Base-by-base conservation (phyloP, 352 stramenopile species). In the Saprolegnia parasitica region DNA sequence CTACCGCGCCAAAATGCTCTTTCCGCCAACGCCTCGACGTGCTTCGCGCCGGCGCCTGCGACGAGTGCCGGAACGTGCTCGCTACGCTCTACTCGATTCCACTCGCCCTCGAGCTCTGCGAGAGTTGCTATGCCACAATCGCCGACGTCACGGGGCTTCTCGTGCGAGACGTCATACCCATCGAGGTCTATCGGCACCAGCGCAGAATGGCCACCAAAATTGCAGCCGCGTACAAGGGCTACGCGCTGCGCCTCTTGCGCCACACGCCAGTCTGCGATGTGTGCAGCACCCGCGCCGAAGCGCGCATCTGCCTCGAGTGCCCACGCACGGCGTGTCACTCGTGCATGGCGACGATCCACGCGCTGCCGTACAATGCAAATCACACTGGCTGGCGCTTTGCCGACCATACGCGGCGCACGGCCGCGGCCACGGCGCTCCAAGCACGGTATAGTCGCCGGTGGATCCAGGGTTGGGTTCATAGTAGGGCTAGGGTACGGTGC, bases 261-360 rank as follows among this genome's bases (percentile, higher is more conserved):
- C 45, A 50, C 0, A 80, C 81, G 32, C 80, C 80, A 0, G 20
- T 73, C 23, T 91, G 84, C 49, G 52, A 46, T 0, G 70, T 85
- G 21, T 91, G 84, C 47, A 60, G 77, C 6, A 72, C 73, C 10
- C 71, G 75, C 10, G 80, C 83, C 5, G 62, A 80, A 0, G 76
- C 77, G 3, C 57, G 64, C 26, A 76, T 79, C 40, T 91, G 84
- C 39, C 74, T 75, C 9, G 63, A 70, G 1, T 90, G 83, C n/a
- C n/a, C 45, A 20, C 68, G 75, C 29, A 67, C 49, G 5, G 86
- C 79, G 29, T 90, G 82, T 67, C 80, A 77, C 60, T 76, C 78
- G 26, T 88, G 81, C 50, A 73, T 78, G 42, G 67, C 58, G 32
- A 56, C 78, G 10, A 78, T 63, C 1, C 72, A 60, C 26, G 20